Percentiles rank a stretch among this genome's conserved stretches.
These are phyloP conservation scores for Diospyros kaki DNA, from an alignment of 148 eudicot genomes.

Conservation along the genomic window DNA sequence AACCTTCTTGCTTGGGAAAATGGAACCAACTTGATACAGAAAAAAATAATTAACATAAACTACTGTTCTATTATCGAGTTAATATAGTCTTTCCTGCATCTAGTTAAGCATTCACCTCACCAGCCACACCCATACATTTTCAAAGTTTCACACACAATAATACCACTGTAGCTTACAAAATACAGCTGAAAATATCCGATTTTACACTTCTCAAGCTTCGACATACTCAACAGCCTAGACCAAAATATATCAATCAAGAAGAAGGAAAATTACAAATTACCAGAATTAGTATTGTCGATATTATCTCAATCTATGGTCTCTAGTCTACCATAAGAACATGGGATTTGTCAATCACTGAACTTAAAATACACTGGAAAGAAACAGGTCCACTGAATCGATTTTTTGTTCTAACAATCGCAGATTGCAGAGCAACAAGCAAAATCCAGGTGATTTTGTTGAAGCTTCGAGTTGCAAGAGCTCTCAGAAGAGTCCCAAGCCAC, in stretches of 20 bases:
- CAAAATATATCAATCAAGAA: neutral
- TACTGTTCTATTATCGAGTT: neutral
- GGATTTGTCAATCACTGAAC: neutral
- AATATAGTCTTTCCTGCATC: no score
- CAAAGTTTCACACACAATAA: neutral
- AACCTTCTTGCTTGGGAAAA: neutral
- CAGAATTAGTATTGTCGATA: neutral
- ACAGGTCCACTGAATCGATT: neutral
- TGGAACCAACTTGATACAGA: neutral
- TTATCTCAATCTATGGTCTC: neutral
- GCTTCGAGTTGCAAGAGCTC: neutral
- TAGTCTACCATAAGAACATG: neutral
- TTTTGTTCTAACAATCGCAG: neutral
- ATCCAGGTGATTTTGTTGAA: neutral
- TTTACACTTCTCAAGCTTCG: neutral
- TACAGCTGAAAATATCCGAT: neutral
- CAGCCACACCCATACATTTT: neutral
- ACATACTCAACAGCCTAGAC: neutral
- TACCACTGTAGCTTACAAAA: neutral
- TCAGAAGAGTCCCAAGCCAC: neutral
- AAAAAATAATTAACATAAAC: neutral
- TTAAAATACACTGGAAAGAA: neutral
- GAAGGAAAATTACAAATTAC: neutral
- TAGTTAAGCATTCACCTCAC: neutral
- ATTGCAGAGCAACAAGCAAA: neutral